phyloP scores from a whole-genome alignment of 2,329 filamentous ascomycete species.

The Basipetospora chlamydospora region DNA sequence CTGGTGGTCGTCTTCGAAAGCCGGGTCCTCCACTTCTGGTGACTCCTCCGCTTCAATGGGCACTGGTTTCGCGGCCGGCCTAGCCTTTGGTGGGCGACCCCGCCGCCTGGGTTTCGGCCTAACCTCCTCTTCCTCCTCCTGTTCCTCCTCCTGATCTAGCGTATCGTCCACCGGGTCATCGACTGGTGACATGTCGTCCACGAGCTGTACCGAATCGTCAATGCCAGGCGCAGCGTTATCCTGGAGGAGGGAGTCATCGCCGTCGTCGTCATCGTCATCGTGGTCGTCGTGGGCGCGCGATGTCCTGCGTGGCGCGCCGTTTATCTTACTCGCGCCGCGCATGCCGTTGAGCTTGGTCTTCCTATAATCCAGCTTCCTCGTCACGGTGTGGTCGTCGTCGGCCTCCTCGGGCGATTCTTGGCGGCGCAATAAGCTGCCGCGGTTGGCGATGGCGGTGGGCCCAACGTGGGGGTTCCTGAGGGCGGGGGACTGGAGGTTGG shows the following conservation, averaged over 20 bases:
- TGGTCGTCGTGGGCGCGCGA: constrained; percentile 9
- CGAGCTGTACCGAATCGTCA: constrained; percentile 29
- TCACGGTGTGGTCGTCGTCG: constrained; percentile 27
- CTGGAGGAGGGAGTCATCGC: constrained; percentile 13
- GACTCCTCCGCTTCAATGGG: constrained; percentile 5
- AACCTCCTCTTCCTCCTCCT: constrained; percentile 7
- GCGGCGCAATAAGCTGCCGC: constrained; percentile 20
- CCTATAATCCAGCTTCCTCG: constrained; percentile 39
- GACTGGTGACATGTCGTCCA: constrained; percentile 13
- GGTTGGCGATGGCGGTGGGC: constrained; percentile 34
- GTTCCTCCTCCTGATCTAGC: constrained; percentile 13
- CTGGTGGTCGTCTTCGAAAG: constrained; percentile 12
- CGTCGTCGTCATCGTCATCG: constrained; percentile 10
- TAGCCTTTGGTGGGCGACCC: not conserved
- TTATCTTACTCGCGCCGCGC: constrained; percentile 17
- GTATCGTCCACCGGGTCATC: constrained; percentile 16
- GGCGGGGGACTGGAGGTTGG: constrained; percentile 44
- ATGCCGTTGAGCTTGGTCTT: constrained; percentile 14
- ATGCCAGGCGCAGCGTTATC: constrained; percentile 13
- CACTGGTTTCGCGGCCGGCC: constrained; percentile 3
- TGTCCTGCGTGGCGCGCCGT: constrained; percentile 13
- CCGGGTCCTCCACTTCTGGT: constrained; percentile 10
- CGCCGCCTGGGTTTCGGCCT: constrained; percentile 3
- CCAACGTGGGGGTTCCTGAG: constrained; percentile 44
- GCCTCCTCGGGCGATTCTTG: constrained; percentile 15